Conservation (phyloP, 2,329 filamentous ascomycete genomes). For the Sporothrix humicola region DNA sequence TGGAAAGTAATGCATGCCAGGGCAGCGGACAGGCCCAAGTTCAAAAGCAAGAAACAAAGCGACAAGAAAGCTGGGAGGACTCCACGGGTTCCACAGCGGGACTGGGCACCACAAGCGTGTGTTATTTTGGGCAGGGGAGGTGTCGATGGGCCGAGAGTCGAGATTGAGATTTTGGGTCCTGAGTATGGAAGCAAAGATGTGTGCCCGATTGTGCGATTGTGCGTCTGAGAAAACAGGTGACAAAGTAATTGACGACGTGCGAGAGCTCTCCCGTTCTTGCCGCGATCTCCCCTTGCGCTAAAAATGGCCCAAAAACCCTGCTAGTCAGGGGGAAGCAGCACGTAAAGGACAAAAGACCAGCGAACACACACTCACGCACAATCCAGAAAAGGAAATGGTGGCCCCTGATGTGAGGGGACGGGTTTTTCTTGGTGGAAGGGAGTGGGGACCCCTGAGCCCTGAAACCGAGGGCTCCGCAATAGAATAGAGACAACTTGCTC, state of each 20-base stretch:
- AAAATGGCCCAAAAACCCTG: constrained; percentile 26
- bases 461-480: constrained; percentile 28
- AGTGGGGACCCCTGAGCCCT: constrained; percentile 26
- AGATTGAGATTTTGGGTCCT: background rate
- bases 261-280: background rate
- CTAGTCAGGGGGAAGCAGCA: constrained; percentile 24
- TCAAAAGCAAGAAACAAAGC: background rate
- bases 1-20: constrained; percentile 18
- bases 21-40: background rate
- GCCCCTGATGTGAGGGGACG: background rate
- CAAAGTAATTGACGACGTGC: background rate
- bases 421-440: constrained; percentile 21
- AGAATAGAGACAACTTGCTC: background rate
- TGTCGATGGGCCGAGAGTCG: background rate
- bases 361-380: too few species aligned
- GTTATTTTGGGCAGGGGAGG: constrained; percentile 24
- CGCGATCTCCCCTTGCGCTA: constrained; percentile 33
- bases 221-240: constrained; percentile 3
- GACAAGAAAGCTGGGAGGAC: background rate
- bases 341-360: background rate
- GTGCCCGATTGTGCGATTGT: too few species aligned
- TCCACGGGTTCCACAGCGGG: constrained; percentile 26
- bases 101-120: constrained; percentile 9
- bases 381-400: background rate
- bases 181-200: background rate